Percentiles rank a stretch among this genome's conserved stretches.
Evolutionary conservation across 768 basidiomycete species (phyloP).

Genomic region (Lenzites betulinus): DNA sequence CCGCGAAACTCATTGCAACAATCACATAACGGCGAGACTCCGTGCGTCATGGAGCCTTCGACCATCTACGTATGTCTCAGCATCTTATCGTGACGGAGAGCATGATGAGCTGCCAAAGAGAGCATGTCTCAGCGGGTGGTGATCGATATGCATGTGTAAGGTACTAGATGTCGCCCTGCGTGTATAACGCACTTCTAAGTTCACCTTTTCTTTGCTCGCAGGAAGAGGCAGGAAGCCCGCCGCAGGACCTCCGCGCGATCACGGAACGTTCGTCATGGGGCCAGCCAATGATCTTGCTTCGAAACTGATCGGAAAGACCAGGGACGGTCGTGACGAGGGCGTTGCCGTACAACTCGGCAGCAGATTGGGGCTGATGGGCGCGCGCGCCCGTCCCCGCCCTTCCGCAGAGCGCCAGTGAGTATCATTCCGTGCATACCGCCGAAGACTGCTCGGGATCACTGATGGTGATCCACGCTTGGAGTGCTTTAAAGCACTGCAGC

Average conservation of each 20-base stretch:
- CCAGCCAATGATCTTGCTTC: background rate
- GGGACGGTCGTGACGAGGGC: constrained; percentile 2
- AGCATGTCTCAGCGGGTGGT: background rate
- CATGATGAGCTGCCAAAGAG: background rate
- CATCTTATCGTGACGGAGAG: too few relatives aligned
- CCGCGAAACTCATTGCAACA: too few relatives aligned
- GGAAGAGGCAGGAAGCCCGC: too few relatives aligned
- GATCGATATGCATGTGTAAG: background rate
- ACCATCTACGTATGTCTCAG: too few relatives aligned
- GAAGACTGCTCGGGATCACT: constrained; percentile 2
- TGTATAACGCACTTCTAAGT: background rate
- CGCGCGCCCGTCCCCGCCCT: background rate
- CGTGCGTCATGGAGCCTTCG: too few relatives aligned
- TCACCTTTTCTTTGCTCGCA: too few relatives aligned
- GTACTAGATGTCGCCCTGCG: background rate
- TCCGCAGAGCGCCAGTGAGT: background rate
- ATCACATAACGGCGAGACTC: too few relatives aligned
- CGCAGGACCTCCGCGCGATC: constrained; percentile 2
- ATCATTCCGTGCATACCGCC: constrained; percentile 7
- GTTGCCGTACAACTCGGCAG: too few relatives aligned
- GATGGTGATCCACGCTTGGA: constrained; percentile 2
- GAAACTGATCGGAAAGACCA: constrained; percentile 4
- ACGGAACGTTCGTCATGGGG: constrained; percentile 8
- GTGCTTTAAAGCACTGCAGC: background rate
- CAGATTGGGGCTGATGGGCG: background rate